Percentiles rank a stretch among this genome's conserved stretches.
These are phyloP conservation scores for Tolypocladium paradoxum DNA, from an alignment of 2,329 filamentous ascomycete species.

Conservation along the genomic window DNA sequence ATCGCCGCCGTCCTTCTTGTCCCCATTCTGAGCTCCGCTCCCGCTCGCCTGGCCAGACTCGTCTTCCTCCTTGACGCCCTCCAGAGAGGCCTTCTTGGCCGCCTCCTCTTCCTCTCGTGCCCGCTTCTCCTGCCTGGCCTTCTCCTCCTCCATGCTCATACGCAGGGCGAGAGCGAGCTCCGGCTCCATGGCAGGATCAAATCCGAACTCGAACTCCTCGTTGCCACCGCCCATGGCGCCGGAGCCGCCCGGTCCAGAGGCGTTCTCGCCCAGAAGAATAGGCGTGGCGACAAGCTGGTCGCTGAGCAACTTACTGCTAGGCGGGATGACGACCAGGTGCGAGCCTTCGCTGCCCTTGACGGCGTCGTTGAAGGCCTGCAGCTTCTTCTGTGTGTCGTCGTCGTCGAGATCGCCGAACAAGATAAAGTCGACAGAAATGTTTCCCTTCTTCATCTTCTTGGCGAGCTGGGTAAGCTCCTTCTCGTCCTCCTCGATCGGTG, in stretches of 20 bases:
- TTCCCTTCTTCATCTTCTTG: constrained; percentile 98
- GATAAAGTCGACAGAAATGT: constrained; percentile 87
- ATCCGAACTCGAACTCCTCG: constrained; percentile 63
- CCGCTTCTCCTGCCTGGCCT: constrained; percentile 80
- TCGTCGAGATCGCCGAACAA: constrained; percentile 90
- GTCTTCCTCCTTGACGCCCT: constrained; percentile 71
- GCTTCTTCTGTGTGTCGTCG: constrained; percentile 80
- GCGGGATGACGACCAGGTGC: constrained; percentile 80
- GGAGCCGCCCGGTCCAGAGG: constrained; percentile 41
- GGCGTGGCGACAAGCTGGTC: constrained; percentile 84
- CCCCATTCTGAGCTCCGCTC: constrained; percentile 29
- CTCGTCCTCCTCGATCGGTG: constrained; percentile 79
- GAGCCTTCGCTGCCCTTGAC: constrained; percentile 89
- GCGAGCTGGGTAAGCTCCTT: constrained; percentile 81
- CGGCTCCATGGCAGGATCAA: constrained; percentile 84
- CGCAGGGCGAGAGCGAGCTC: constrained; percentile 88
- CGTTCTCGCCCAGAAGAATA: constrained; percentile 76
- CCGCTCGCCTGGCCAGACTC: constrained; percentile 46
- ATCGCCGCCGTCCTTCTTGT: constrained; percentile 47
- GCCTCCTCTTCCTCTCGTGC: constrained; percentile 65
- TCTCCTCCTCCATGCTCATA: constrained; percentile 98
- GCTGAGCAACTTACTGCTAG: constrained; percentile 82
- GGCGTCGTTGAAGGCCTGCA: constrained; percentile 84
- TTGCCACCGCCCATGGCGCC: constrained; percentile 50
- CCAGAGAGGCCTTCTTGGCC: constrained; percentile 64